These are phyloP conservation scores for Maudiozyma bulderi DNA, from an alignment of 805 yeast genomes.

Conservation along the genomic window DNA sequence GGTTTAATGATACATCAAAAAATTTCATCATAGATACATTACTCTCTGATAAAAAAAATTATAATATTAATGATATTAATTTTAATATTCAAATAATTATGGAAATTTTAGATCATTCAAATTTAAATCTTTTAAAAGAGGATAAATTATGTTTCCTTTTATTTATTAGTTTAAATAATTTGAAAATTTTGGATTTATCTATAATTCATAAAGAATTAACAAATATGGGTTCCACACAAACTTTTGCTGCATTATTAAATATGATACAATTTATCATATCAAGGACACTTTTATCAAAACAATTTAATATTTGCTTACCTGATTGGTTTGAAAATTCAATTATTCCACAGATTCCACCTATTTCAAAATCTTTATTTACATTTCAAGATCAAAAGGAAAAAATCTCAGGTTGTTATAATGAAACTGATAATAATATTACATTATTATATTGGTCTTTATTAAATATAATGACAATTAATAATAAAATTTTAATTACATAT, in stretches of 20 bases:
- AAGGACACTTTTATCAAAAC: constrained; percentile 13
- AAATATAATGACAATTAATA: constrained; percentile 9
- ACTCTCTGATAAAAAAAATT: too few relatives aligned
- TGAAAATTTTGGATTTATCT: constrained; percentile 7
- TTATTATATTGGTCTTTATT: constrained; percentile 13
- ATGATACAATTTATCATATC: constrained; percentile 19
- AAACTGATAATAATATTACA: constrained; percentile 1
- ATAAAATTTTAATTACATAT: constrained; percentile 13
- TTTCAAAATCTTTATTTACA: constrained; percentile 24
- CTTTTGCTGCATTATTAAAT: constrained; percentile 18
- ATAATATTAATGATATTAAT: too few relatives aligned
- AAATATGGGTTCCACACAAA: constrained; percentile 18
- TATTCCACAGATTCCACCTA: constrained; percentile 24
- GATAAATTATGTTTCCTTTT: constrained; percentile 14
- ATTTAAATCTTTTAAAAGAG: constrained; percentile 19
- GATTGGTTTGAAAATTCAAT: constrained; percentile 18
- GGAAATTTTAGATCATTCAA: constrained; percentile 30
- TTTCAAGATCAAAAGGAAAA: constrained; percentile 8
- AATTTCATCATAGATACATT: too few relatives aligned
- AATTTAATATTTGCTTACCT: constrained; percentile 6
- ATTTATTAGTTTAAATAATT: constrained; percentile 11
- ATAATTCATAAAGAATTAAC: constrained; percentile 15
- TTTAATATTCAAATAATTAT: constrained; percentile 11
- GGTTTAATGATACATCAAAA: neutral
- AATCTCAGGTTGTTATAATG: neutral